These are phyloP conservation scores for Boletus patriciae DNA, from an alignment of 768 basidiomycete species.

Conservation along the genomic window DNA sequence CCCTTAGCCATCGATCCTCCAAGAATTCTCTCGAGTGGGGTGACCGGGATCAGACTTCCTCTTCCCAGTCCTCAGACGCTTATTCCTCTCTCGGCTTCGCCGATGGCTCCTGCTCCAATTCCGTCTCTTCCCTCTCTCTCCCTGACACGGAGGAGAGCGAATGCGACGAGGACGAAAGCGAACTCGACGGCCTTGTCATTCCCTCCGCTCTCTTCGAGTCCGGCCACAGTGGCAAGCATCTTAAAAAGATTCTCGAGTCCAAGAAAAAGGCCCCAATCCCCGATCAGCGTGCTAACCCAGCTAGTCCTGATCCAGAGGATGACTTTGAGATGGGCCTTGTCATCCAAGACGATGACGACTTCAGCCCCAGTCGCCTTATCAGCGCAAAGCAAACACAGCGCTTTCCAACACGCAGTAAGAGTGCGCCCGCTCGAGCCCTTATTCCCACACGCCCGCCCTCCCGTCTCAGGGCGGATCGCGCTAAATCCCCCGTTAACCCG, in stretches of 20 bases:
- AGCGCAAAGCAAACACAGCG: constrained; percentile 44
- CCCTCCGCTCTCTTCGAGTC: constrained; percentile 77
- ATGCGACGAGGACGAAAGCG: constrained; percentile 65
- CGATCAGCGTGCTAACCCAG: constrained; percentile 51
- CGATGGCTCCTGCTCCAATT: constrained; percentile 71
- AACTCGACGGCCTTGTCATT: constrained; percentile 79
- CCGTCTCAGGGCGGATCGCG: constrained; percentile 57
- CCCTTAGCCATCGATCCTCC: constrained; percentile 73
- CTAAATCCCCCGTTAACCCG: constrained; percentile 71
- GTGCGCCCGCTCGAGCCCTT: constrained; percentile 51
- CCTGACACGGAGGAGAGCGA: constrained; percentile 74
- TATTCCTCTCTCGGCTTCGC: constrained; percentile 79
- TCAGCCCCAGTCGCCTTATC: constrained; percentile 74
- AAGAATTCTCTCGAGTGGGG: constrained; percentile 86
- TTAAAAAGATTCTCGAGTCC: constrained; percentile 51
- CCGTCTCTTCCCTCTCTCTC: constrained; percentile 60
- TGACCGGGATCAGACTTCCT: constrained; percentile 78
- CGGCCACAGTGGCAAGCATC: constrained; percentile 53
- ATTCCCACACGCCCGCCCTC: constrained; percentile 63
- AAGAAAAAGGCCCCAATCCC: constrained; percentile 58
- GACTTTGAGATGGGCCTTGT: constrained; percentile 85
- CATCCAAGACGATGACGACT: constrained; percentile 79
- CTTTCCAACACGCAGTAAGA: constrained; percentile 55
- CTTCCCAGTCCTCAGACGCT: constrained; percentile 85
- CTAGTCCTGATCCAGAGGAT: constrained; percentile 70